Percentiles rank a stretch among this genome's conserved stretches.
Evolutionary conservation across 805 yeast genomes (phyloP).

Genomic region (Ogataea thermomethanolica): DNA sequence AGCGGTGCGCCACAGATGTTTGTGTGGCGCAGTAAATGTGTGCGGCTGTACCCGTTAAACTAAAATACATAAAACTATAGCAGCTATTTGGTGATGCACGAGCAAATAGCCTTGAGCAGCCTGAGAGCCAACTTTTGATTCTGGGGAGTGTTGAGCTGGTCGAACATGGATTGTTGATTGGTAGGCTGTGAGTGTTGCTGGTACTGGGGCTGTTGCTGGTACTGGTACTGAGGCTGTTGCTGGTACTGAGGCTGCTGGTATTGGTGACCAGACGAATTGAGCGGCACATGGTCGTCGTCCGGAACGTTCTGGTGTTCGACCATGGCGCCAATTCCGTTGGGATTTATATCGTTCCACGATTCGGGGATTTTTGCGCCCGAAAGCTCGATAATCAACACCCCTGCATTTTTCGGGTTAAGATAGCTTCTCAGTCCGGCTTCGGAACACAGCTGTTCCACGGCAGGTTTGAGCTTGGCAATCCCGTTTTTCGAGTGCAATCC

Average conservation of each 20-base stretch:
- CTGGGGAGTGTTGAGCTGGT: conserved; percentile 8
- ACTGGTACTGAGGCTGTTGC: conserved; percentile 28
- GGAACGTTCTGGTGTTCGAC: conserved; percentile 25
- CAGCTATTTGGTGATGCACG: conserved; percentile 12
- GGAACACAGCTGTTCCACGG: conserved; percentile 71
- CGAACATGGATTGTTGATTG: conserved; percentile 24
- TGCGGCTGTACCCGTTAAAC: neutral
- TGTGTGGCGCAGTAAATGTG: neutral
- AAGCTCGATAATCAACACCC: conserved; percentile 74
- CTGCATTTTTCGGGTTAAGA: conserved; percentile 70
- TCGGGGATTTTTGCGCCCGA: conserved; percentile 43
- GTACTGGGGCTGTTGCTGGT: conserved; percentile 32
- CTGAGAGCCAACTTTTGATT: conserved; percentile 16
- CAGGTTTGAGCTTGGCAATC: conserved; percentile 85
- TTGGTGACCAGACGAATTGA: conserved; percentile 9
- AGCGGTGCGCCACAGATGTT: too few species aligned
- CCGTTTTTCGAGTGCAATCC: conserved; percentile 82
- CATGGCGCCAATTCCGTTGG: conserved; percentile 34
- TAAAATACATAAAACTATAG: neutral
- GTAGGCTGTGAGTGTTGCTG: conserved; percentile 27
- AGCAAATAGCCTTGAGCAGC: conserved; percentile 17
- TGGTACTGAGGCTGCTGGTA: conserved; percentile 28
- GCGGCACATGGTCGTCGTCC: conserved; percentile 16
- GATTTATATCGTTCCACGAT: conserved; percentile 30
- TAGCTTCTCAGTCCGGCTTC: conserved; percentile 59